These are phyloP conservation scores for Pythium aphanidermatum DNA, from an alignment of 352 stramenopile species.

Conservation along the genomic window DNA sequence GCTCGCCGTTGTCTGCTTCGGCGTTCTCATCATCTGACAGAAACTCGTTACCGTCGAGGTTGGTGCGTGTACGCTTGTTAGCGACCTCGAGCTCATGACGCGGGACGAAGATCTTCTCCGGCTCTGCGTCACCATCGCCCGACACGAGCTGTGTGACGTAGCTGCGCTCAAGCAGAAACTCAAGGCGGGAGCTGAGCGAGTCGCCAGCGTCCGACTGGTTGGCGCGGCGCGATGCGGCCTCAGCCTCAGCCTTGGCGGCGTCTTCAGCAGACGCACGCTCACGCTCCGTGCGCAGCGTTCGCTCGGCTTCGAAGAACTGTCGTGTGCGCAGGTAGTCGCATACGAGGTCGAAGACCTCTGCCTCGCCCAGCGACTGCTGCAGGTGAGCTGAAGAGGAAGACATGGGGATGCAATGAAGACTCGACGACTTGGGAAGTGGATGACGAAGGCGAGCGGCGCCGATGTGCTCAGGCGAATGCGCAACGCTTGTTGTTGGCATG, in stretches of 20 bases:
- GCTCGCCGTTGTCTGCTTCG: conserved; percentile 29
- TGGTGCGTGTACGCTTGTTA: conserved; percentile 39
- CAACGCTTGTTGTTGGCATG: too few species aligned
- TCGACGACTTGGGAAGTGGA: neutral
- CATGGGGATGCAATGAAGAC: conserved; percentile 2
- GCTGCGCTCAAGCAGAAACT: conserved; percentile 78
- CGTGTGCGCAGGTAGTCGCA: conserved; percentile 84
- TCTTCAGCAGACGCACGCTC: conserved; percentile 31
- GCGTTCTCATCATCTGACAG: conserved; percentile 30
- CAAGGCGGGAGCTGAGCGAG: conserved; percentile 53
- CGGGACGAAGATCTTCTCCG: conserved; percentile 74
- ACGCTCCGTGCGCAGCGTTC: conserved; percentile 63
- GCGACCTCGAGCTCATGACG: conserved; percentile 50
- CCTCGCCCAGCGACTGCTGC: conserved; percentile 76
- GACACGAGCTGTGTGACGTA: conserved; percentile 83
- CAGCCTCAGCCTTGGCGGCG: conserved; percentile 11
- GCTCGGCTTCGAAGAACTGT: conserved; percentile 82
- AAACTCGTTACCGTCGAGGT: conserved; percentile 74
- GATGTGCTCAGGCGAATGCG: too few species aligned
- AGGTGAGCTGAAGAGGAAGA: conserved; percentile 50
- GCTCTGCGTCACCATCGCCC: conserved; percentile 42
- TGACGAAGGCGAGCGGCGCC: neutral
- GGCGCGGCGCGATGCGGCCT: neutral
- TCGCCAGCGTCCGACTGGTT: conserved; percentile 30
- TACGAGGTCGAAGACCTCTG: conserved; percentile 84